phyloP scores from a whole-genome alignment of 2,329 filamentous ascomycete genomes.

The Remersonia thermophila region DNA sequence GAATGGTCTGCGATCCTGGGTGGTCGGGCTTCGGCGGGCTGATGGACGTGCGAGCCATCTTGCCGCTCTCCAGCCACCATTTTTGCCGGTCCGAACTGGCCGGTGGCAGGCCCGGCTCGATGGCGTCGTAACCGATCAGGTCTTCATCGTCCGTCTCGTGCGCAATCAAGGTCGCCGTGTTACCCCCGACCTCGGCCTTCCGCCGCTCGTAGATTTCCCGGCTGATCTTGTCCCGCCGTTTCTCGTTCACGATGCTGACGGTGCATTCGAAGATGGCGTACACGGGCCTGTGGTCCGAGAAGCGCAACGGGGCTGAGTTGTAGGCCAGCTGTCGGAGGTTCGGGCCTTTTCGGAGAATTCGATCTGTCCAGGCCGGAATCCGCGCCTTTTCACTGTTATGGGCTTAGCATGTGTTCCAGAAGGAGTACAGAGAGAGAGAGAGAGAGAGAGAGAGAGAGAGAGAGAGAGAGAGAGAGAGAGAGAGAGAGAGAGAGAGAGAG shows the following conservation, averaged over 20 bases:
- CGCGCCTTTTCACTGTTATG: slow-evolving; percentile 67
- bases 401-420: slow-evolving; percentile 20
- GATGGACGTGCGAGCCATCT: slow-evolving; percentile 62
- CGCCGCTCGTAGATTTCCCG: slow-evolving; percentile 62
- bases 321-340: slow-evolving; percentile 78
- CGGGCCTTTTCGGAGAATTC: slow-evolving; percentile 73
- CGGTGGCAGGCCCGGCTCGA: slow-evolving; percentile 63
- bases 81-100: slow-evolving; percentile 57
- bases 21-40: slow-evolving; percentile 44
- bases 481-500: no score
- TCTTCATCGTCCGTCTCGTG: slow-evolving; percentile 65
- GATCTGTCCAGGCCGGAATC: slow-evolving; percentile 95
- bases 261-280: slow-evolving; percentile 79
- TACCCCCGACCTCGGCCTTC: slow-evolving; percentile 52
- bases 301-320: slow-evolving; percentile 65
- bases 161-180: slow-evolving; percentile 42
- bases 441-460: no score
- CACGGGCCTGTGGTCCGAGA: slow-evolving; percentile 94
- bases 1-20: slow-evolving; percentile 39
- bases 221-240: slow-evolving; percentile 57
- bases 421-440: no score
- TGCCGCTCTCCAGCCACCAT: slow-evolving; percentile 59
- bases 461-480: no score
- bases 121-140: slow-evolving; percentile 65
- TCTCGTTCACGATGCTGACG: slow-evolving; percentile 70